phyloP scores from a whole-genome alignment of 2,329 filamentous ascomycete genomes.

The Xylaria hypoxylon region DNA sequence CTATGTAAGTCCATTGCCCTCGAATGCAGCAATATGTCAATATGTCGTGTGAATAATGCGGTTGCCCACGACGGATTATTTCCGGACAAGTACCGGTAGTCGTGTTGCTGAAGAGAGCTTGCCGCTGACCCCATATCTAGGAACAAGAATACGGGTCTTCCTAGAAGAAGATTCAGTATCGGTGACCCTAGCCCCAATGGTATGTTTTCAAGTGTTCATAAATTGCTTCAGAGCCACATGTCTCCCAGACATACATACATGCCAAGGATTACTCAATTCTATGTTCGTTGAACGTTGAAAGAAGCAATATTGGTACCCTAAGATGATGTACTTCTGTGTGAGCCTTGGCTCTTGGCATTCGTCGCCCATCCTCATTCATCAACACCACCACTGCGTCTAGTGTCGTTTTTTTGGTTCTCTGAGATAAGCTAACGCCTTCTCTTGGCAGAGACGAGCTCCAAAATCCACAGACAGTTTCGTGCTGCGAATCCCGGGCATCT shows the following conservation, averaged over 20 bases:
- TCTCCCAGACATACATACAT: slow-evolving; percentile 38
- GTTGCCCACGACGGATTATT: background rate
- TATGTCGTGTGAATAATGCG: background rate
- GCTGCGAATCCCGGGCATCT: slow-evolving; percentile 90
- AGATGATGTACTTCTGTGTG: slow-evolving; percentile 40
- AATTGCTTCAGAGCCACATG: slow-evolving; percentile 22
- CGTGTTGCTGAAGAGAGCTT: background rate
- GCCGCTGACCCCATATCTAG: slow-evolving; percentile 37
- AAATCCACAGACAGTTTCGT: slow-evolving; percentile 89
- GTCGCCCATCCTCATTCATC: slow-evolving; percentile 22
- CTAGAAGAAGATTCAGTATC: slow-evolving; percentile 70
- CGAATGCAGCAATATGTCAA: background rate
- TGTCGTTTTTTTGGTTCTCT: slow-evolving; percentile 27
- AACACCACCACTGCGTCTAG: slow-evolving; percentile 20
- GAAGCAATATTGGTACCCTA: slow-evolving; percentile 25
- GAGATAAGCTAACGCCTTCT: slow-evolving; percentile 40
- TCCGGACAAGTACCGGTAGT: background rate
- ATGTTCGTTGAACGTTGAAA: slow-evolving; percentile 18
- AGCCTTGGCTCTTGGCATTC: slow-evolving; percentile 49
- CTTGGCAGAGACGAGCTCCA: slow-evolving; percentile 78
- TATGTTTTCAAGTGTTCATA: slow-evolving; percentile 51
- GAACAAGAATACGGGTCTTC: slow-evolving; percentile 73
- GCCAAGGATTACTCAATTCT: slow-evolving; percentile 42
- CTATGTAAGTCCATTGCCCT: slow-evolving; percentile 57
- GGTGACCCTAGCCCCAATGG: slow-evolving; percentile 68